Percentiles rank a stretch among this genome's conserved stretches.
These are phyloP conservation scores for Candida ficus DNA, from an alignment of 805 yeast species.

Conservation along the genomic window DNA sequence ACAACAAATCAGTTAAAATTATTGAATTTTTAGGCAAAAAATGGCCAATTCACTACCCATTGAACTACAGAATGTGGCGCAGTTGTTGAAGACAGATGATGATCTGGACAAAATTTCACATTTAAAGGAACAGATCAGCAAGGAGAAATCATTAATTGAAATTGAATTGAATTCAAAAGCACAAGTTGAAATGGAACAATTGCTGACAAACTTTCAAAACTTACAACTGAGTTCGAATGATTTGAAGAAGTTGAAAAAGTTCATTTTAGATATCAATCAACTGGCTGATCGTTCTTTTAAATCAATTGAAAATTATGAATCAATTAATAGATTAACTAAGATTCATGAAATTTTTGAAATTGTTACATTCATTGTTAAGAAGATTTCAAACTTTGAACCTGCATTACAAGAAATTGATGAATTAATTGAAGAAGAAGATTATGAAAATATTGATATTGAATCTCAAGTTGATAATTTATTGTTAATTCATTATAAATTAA, in stretches of 20 bases:
- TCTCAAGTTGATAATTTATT: constrained; percentile 51
- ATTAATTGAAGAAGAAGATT: constrained; percentile 44
- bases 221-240: constrained; percentile 38
- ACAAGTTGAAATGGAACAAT: constrained; percentile 49
- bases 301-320: constrained; percentile 60
- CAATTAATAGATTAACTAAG: constrained; percentile 60
- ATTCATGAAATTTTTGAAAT: constrained; percentile 69
- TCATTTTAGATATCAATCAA: constrained; percentile 38
- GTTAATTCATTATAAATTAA: constrained; percentile 63
- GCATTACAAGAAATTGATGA: constrained; percentile 45
- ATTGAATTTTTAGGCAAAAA: neutral
- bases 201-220: constrained; percentile 39
- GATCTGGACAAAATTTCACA: constrained; percentile 52
- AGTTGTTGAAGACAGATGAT: constrained; percentile 32
- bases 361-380: constrained; percentile 59
- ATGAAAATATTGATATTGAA: constrained; percentile 35
- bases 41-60: constrained; percentile 1
- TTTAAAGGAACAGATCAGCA: constrained; percentile 49
- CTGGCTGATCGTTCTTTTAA: constrained; percentile 52
- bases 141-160: constrained; percentile 73
- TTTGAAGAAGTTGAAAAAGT: constrained; percentile 44
- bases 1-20: neutral
- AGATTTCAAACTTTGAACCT: constrained; percentile 51
- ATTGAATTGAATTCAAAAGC: constrained; percentile 36
- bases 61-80: constrained; percentile 27